Base-by-base conservation (phyloP, 345 rosid genomes). In the Gossypium australe region DNA sequence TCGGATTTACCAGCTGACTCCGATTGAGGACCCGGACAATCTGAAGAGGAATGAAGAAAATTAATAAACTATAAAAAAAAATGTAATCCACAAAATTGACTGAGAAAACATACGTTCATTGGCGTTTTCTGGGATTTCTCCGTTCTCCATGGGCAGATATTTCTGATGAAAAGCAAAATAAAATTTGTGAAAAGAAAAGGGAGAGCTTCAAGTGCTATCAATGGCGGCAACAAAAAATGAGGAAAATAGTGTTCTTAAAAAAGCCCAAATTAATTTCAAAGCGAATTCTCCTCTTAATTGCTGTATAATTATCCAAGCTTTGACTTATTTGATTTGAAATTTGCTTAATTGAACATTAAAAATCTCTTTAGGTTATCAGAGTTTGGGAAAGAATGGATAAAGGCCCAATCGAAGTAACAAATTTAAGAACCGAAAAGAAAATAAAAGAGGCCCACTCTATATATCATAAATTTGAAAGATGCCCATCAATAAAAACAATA, bases 11-110 rank as follows among this genome's bases (percentile, higher is more conserved):
- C 98, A 1, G 98, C 98, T 9, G 83, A 44, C 38, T 94, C 96
- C 3, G 96, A 86, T 57, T 79, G 87, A 75, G 98, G 72, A 66
- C 98, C 97, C 2, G 98, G 98, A 77, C 98, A 94, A 87, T 89
- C 97, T 91, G 80, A 49, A 29, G 34, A 79, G 8, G 1, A 27
- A n/a, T n/a, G 22, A 63, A 18, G 57, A 56, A 47, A 22, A 59
- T 66, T 44, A n/a, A 74, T 38, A 74, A 56, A 9, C 25, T 20
- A 34, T 5, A 34, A 5, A 3, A 56, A 4, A 57, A 57, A 9
- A 0, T 59, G 7, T 7, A 58, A 59, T 2, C 18, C 22, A 16
- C 11, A 9, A 59, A 52, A 38, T 29, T 7, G 58, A 53, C 8
- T 17, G n/a, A 53, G n/a, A 7, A 53, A 13, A 0, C 78, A 11